Evolutionary conservation across 139 green algal genomes (phyloP), one percentile per base, ranked within the genome.

Genomic region (Coccomyxa sp.): DNA sequence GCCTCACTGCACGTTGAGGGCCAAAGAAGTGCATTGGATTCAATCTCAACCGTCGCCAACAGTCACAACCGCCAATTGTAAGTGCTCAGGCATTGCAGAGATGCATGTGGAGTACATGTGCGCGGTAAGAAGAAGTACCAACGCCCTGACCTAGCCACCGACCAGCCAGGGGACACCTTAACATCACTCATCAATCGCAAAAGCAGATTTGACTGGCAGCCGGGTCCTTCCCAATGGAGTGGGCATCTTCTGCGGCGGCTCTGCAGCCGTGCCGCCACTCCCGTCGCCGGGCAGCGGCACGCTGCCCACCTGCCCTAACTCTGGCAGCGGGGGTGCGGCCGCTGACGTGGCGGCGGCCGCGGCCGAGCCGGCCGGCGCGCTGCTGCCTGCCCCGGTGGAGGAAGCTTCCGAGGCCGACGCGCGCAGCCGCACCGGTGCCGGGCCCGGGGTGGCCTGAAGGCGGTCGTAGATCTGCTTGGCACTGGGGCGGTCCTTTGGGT

Each of bases 401-500:
- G 18, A 25, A 21, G 21, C 63, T 25, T 21, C 63, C 10, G 63
- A 71, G 38, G 38, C 38, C 38, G 38, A 51, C 3, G 7, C 38
- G 38, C 38, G 38, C 38, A 7, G 38, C 38, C 38, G 38, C 38
- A 51, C 38, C 3, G 38, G 38, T 51, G 38, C 38, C 38, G 38
- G 38, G 38, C 38, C 38, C 38, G 38, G 38, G 3, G 38, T 51
- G 7, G 38, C 38, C 38, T 51, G 38, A 21, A 77, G 71, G 71
- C 71, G 71, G 27, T 71, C 79, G 31, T 75, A 67, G 79, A 82
- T 82, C 58, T 82, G 57, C 58, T 74, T 74, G 16, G 79, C 79
- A 27, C 25, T 58, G 0, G 79, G 79, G 23, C 79, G 79, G 23
- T 51, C 23, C 58, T 31, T 63, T 9, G 79, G 79, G 58, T 82